phyloP scores from a whole-genome alignment of 2,329 filamentous ascomycete genomes.

The Colletotrichum sp. region DNA sequence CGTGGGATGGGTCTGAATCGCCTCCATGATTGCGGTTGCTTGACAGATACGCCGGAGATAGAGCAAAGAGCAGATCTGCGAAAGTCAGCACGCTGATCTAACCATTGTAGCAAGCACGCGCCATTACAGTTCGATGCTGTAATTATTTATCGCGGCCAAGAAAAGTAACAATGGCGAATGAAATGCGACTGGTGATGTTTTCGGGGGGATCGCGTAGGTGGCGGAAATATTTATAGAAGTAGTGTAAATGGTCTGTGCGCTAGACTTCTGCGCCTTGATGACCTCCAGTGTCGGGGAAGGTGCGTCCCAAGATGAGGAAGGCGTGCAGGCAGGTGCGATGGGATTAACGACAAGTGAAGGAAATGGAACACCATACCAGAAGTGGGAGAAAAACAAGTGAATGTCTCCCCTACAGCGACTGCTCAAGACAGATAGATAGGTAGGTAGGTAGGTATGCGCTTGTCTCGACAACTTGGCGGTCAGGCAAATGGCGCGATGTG shows the following conservation, averaged over 20 bases:
- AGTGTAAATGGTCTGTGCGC: neutral
- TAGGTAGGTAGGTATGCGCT: neutral
- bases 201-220: neutral
- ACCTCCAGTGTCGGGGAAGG: neutral
- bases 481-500: neutral
- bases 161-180: neutral
- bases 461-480: neutral
- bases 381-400: conserved; percentile 95
- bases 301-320: neutral
- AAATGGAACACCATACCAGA: conserved; percentile 55
- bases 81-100: neutral
- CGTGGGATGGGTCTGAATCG: conserved; percentile 87
- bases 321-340: neutral
- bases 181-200: neutral
- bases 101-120: conserved; percentile 31
- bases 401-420: conserved; percentile 82
- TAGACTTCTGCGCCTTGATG: neutral
- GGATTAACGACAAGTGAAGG: conserved; percentile 15
- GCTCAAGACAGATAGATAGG: conserved; percentile 30
- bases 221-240: neutral
- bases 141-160: neutral
- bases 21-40: conserved; percentile 71
- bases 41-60: neutral
- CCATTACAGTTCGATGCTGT: neutral
- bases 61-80: conserved; percentile 31